Conservation (phyloP, 1,284 basidiomycete genomes). For the Irpex sp. region DNA sequence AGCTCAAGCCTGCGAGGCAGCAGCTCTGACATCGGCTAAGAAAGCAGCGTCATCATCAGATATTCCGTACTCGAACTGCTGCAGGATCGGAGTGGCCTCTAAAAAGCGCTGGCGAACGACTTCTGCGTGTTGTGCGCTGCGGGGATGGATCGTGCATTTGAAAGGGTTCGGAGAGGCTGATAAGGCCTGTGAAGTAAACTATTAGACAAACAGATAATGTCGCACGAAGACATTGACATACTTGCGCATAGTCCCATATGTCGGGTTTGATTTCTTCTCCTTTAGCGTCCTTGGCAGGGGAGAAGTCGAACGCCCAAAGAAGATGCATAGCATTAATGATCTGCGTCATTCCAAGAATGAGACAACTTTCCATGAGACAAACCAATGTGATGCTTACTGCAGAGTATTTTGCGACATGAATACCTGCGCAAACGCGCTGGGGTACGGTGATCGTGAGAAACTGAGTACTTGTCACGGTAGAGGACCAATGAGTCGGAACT, state of each 20-base stretch:
- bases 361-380: neutral
- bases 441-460: neutral
- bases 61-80: neutral
- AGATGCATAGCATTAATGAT: neutral
- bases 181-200: neutral
- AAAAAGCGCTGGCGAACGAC: neutral
- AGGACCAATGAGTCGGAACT: neutral
- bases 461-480: neutral
- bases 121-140: neutral
- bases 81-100: neutral
- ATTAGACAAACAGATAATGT: neutral
- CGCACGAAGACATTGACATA: neutral
- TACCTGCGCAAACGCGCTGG: neutral
- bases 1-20: neutral
- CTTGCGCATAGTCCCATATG: neutral
- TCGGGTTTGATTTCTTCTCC: neutral
- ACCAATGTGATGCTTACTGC: neutral
- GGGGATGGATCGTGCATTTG: neutral
- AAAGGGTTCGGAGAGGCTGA: neutral
- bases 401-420: neutral
- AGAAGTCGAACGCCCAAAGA: neutral
- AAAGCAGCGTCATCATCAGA: neutral
- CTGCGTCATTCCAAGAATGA: neutral
- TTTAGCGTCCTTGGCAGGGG: neutral
- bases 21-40: neutral